Percentiles rank a stretch among this genome's conserved stretches.
These are phyloP conservation scores for Cordyceps pruinosa DNA, from an alignment of 2,329 filamentous ascomycete species.

Conservation along the genomic window DNA sequence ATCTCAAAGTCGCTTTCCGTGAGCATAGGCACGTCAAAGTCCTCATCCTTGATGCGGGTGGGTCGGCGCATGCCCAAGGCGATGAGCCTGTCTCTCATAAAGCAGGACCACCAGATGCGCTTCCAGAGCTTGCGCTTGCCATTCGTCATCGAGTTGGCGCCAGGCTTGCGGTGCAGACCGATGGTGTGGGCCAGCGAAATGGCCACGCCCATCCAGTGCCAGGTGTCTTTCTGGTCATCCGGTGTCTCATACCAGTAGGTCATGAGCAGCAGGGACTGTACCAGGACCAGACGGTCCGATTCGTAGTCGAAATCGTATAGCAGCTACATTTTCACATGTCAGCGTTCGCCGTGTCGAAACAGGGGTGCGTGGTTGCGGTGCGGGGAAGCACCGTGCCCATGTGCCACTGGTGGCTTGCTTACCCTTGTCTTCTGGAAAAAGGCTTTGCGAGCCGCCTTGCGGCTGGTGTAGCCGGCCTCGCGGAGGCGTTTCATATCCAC, in stretches of 20 bases:
- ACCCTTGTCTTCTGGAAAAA: constrained; percentile 87
- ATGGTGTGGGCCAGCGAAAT: constrained; percentile 91
- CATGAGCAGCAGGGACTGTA: constrained; percentile 84
- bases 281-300: constrained; percentile 77
- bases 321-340: constrained; percentile 39
- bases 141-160: constrained; percentile 64
- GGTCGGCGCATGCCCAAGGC: constrained; percentile 90
- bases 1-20: constrained; percentile 80
- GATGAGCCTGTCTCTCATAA: constrained; percentile 88
- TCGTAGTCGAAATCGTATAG: constrained; percentile 97
- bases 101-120: constrained; percentile 96
- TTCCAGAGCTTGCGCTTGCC: constrained; percentile 82
- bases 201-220: constrained; percentile 98
- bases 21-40: constrained; percentile 91
- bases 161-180: constrained; percentile 79
- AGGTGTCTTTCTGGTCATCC: constrained; percentile 95
- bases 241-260: constrained; percentile 98
- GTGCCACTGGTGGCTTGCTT: constrained; percentile 26
- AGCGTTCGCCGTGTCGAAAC: constrained; percentile 12
- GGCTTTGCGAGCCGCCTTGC: constrained; percentile 76
- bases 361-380: background rate
- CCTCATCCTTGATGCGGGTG: constrained; percentile 85
- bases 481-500: constrained; percentile 72
- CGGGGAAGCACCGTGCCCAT: background rate
- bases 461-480: constrained; percentile 67